These are phyloP conservation scores for Lasiosphaeris hirsuta DNA, from an alignment of 495 filamentous ascomycete genomes.

Conservation along the genomic window DNA sequence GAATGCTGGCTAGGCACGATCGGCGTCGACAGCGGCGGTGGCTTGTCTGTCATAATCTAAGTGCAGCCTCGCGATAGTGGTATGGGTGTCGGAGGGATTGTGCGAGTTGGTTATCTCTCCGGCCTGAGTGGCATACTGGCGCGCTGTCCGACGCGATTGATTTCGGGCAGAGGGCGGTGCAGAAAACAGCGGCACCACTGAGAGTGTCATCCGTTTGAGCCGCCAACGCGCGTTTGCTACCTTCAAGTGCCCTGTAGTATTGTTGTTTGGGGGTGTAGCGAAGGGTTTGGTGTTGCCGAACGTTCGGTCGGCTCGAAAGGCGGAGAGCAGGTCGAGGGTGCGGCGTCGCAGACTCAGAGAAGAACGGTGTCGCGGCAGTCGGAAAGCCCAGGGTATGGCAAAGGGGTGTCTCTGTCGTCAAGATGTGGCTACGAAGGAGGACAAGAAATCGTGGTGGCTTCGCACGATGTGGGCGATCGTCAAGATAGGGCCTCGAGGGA, in stretches of 20 bases:
- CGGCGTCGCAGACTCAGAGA: neutral
- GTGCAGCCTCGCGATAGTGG: constrained; percentile 56
- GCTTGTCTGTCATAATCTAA: constrained; percentile 94
- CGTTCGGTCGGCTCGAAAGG: constrained; percentile 7
- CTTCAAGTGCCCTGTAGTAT: constrained; percentile 1
- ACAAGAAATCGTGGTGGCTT: constrained; percentile 8
- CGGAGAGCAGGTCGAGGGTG: constrained; percentile 17
- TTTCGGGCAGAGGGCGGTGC: constrained; percentile 16
- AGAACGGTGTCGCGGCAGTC: constrained; percentile 8
- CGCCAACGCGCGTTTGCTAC: constrained; percentile 10
- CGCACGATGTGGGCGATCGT: constrained; percentile 17
- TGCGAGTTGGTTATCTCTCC: constrained; percentile 45
- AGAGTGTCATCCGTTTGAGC: constrained; percentile 28
- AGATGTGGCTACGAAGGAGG: neutral
- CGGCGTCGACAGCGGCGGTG: constrained; percentile 58
- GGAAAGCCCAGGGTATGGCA: neutral
- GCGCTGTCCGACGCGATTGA: constrained; percentile 39
- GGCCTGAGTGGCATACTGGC: constrained; percentile 59
- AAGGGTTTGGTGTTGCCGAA: neutral
- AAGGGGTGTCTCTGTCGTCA: neutral
- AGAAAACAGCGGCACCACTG: constrained; percentile 15
- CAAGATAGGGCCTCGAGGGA: constrained; percentile 18
- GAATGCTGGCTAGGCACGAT: constrained; percentile 49
- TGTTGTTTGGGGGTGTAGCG: neutral
- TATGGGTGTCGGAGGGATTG: constrained; percentile 33